These are phyloP conservation scores for Tylopilus microsporus DNA, from an alignment of 1,284 basidiomycete species.

Conservation along the genomic window DNA sequence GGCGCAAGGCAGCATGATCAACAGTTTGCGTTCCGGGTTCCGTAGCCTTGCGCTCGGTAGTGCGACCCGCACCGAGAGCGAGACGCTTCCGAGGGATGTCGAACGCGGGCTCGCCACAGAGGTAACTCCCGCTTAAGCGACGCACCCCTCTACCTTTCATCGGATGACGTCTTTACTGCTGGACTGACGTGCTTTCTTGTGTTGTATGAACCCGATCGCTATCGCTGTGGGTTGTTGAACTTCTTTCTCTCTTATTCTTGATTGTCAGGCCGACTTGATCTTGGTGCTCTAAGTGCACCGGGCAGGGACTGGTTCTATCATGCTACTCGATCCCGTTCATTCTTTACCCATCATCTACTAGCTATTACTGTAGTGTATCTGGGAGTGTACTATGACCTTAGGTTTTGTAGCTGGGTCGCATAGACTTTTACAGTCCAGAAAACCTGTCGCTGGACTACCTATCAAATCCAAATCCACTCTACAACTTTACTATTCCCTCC, in stretches of 20 bases:
- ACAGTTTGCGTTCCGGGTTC: conserved; percentile 32
- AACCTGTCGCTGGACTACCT: too few relatives aligned
- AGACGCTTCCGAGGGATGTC: conserved; percentile 34
- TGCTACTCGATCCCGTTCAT: not conserved
- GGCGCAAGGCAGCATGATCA: conserved; percentile 28
- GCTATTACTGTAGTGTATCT: not conserved
- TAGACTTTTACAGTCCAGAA: not conserved
- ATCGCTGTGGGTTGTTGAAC: not conserved
- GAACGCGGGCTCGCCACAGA: conserved; percentile 31
- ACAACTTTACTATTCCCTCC: too few relatives aligned
- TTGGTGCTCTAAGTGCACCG: not conserved
- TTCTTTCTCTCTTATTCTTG: not conserved
- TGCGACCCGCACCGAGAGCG: conserved; percentile 16
- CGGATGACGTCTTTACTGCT: not conserved
- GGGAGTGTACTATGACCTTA: not conserved
- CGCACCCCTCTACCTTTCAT: not conserved
- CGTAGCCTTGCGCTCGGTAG: conserved; percentile 26
- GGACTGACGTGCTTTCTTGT: not conserved
- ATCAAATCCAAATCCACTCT: too few relatives aligned
- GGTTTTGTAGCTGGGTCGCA: not conserved
- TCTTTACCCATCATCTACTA: not conserved
- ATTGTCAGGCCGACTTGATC: not conserved
- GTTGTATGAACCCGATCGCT: conserved; percentile 1
- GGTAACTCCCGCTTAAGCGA: conserved; percentile 12
- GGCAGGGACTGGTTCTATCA: not conserved